Base-by-base conservation (phyloP, 345 rosid species). In the Populus davidiana region DNA sequence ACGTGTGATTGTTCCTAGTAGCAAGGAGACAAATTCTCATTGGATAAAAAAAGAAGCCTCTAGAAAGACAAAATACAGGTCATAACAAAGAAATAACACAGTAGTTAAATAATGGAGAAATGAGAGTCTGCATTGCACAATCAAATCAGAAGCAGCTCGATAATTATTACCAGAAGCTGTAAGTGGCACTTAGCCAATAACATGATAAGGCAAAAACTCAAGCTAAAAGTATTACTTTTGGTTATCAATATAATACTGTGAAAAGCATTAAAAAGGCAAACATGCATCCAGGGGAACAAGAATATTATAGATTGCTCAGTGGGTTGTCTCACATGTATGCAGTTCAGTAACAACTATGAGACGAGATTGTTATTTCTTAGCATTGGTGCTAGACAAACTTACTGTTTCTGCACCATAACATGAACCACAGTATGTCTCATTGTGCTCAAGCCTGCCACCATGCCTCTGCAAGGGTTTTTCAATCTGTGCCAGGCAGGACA, bases 371-470 rank as follows among this genome's bases (percentile, higher is more conserved):
- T 17, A 27, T 62, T 36, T 62, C 33, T 78, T 29, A 39, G 65
- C 27, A 62, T 44, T 73, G 64, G 16, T 29, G 72, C 77, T 1
- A 72, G 70, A 74, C 61, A 67, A 71, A 41, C 90, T 79, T 89
- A 96, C 98, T 47, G 83, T 64, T 87, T 96, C 96, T 52, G 97
- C 93, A 72, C 99, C 98, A 83, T 87, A 92, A 78, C 98, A 96
- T 64, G 98, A 96, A 71, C 98, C 97, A 77, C 99, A 92, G 70
- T 91, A 96, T 31, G 97, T 96, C 81, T 94, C 97, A 68, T 96
- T 96, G 84, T 94, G 98, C 87, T 86, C 97, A 71, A 96, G 91
- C 90, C 99, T 88, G 59, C 98, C 98, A 82, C 98, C 98, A 86
- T 96, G 99, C 84, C 85, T 89, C 85, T 96, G 98, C 79, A 96